These are phyloP conservation scores for Ophiocordyceps camponoti-leonardi DNA, from an alignment of 2,329 filamentous ascomycete genomes.

Conservation along the genomic window DNA sequence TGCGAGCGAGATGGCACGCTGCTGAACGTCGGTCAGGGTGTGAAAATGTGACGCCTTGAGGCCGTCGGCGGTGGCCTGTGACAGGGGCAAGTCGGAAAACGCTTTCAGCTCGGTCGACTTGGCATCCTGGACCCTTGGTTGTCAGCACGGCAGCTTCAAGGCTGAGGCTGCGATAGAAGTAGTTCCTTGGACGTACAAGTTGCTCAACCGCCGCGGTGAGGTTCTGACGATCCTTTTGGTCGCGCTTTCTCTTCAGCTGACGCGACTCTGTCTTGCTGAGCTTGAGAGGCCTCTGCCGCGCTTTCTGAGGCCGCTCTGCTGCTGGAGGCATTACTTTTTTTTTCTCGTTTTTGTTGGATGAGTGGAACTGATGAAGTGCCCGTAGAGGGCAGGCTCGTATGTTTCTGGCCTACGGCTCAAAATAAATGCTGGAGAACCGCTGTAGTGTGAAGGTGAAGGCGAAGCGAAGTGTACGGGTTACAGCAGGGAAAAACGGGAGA, in stretches of 20 bases:
- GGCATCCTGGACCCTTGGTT: constrained; percentile 38
- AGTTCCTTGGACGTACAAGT: constrained; percentile 11
- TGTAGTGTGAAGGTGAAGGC: no score
- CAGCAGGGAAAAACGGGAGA: no score
- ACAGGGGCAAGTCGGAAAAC: constrained; percentile 78
- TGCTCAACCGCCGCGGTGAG: constrained; percentile 15
- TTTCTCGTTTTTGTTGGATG: neutral
- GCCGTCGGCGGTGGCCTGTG: constrained; percentile 59
- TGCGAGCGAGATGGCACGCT: constrained; percentile 71
- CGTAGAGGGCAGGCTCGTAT: no score
- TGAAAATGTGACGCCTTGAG: constrained; percentile 80
- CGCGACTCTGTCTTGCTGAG: constrained; percentile 15
- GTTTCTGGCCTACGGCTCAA: no score
- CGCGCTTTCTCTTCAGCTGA: constrained; percentile 20
- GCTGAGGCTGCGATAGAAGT: neutral
- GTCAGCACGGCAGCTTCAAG: no score
- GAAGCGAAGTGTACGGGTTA: no score
- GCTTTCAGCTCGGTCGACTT: constrained; percentile 41
- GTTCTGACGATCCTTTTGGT: constrained; percentile 17
- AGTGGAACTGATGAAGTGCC: no score
- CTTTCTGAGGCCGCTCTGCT: constrained; percentile 5
- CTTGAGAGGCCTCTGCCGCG: constrained; percentile 9
- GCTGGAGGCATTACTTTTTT: constrained; percentile 11
- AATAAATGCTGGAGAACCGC: no score
- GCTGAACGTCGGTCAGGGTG: constrained; percentile 79